Conservation (phyloP, 176 grass and related monocot species). For the Pontederia paniculata region DNA sequence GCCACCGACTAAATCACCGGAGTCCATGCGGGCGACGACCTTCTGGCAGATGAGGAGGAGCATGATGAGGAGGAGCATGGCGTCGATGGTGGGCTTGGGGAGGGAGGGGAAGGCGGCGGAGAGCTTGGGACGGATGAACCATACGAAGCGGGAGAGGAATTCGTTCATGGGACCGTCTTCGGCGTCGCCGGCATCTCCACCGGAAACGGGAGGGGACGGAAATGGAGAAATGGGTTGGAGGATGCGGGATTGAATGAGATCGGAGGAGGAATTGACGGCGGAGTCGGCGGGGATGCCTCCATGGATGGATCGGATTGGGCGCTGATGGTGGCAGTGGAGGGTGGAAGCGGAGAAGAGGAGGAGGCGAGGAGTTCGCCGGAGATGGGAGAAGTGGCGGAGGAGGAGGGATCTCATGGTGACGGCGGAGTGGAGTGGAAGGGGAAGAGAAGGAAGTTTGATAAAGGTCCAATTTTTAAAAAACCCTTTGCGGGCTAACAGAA, state of each 20-base stretch:
- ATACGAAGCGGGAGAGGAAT: conserved; percentile 32
- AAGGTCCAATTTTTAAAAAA: no score
- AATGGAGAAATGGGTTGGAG: neutral
- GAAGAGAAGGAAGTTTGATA: no score
- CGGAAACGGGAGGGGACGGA: neutral
- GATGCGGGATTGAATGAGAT: conserved; percentile 10
- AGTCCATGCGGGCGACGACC: conserved; percentile 34
- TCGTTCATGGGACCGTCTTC: conserved; percentile 9
- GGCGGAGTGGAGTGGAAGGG: no score
- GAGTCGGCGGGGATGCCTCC: conserved; percentile 18
- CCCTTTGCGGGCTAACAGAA: no score
- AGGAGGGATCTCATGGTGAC: conserved; percentile 3
- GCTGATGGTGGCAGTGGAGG: neutral
- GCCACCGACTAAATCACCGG: neutral
- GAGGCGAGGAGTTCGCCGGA: conserved; percentile 24
- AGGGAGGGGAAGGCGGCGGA: conserved; percentile 40
- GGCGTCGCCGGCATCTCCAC: neutral
- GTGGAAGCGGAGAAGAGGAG: conserved; percentile 30
- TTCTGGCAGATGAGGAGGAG: conserved; percentile 65
- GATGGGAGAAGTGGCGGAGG: conserved; percentile 9
- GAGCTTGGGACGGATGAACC: conserved; percentile 27
- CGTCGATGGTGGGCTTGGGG: conserved; percentile 41
- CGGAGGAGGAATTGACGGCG: neutral
- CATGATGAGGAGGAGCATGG: conserved; percentile 87
- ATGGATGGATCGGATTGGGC: conserved; percentile 10